Evolutionary conservation across 257 asterid species (phyloP), one percentile per base, ranked within the genome.

Genomic region (Penstemon newberryi): DNA sequence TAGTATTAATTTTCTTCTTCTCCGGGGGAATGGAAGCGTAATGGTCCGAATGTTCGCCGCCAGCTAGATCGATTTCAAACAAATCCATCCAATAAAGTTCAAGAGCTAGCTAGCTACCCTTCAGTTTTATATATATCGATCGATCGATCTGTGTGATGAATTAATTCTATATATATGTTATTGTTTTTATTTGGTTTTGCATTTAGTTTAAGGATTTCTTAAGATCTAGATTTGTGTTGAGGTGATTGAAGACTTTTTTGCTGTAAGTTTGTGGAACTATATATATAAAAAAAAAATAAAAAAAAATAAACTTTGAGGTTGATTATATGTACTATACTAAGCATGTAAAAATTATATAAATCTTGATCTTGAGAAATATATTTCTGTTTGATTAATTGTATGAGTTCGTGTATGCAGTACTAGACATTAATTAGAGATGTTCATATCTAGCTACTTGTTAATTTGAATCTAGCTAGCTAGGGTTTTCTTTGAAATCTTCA

Each of bases 1-100:
- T 69, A 13, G 18, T 15, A 15, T 15, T 15, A 15, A 15, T 69
- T 39, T 78, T 42, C 73, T 80, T 75, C 87, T 82, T 77, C 40
- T 64, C 67, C 75, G 10, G 67, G 89, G 96, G 94, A 77, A 84
- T 84, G 50, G 91, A 89, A 89, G 94, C 91, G 25, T 59, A 60
- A 62, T 52, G 96, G 93, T 86, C 96, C 91, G 91, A 83, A 36
- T 55, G 63, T 77, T 78, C 50, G 65, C 49, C 66, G 38, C 63
- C 11, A 3, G 7, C 65, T 67, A 75, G 68, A 73, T 78, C 83
- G n/a, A 45, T 25, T 25, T 25, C 0, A 41, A 42, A 4, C 60
- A 57, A 52, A 44, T 62, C 15, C 63, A 39, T 50, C 39, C 58
- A 70, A n/a, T n/a, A 43, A 46, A 44, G 38, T 18, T 60, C 41